phyloP scores from a whole-genome alignment of 352 stramenopile species.

The Pythium volutum region DNA sequence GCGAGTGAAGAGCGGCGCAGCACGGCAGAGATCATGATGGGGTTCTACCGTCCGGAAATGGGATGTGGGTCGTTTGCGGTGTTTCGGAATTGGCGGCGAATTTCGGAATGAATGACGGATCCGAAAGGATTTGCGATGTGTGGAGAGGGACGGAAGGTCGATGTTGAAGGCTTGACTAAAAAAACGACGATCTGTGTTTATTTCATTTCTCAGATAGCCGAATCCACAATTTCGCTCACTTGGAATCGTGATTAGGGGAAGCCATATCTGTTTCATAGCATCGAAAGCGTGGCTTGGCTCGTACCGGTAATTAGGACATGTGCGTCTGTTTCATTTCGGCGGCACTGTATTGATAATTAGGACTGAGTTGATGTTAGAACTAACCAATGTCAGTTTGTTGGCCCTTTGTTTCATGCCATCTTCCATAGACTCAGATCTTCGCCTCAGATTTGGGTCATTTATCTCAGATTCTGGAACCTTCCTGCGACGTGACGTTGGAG shows the following conservation, averaged over 20 bases:
- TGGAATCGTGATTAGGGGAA: neutral
- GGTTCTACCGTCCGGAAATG: no score
- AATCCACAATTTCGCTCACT: neutral
- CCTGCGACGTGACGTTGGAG: conserved; percentile 13
- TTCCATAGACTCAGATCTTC: conserved; percentile 2
- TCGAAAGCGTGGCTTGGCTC: no score
- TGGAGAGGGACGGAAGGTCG: no score
- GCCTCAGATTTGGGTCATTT: neutral
- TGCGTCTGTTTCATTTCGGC: no score
- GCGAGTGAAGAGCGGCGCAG: conserved; percentile 1
- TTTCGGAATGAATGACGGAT: neutral
- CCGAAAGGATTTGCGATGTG: neutral
- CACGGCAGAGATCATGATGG: conserved; percentile 3
- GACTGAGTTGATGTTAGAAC: no score
- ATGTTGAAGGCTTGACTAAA: conserved; percentile 4
- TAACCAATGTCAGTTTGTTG: neutral
- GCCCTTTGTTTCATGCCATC: neutral
- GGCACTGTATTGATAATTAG: no score
- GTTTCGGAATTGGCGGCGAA: neutral
- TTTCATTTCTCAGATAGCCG: no score
- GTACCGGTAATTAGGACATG: no score
- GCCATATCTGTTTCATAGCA: no score
- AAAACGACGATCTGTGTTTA: conserved; percentile 1
- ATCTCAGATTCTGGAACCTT: conserved; percentile 5
- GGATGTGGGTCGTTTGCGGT: neutral